These are phyloP conservation scores for Incumbomyces lentus DNA, from an alignment of 2,329 filamentous ascomycete genomes.

Conservation along the genomic window DNA sequence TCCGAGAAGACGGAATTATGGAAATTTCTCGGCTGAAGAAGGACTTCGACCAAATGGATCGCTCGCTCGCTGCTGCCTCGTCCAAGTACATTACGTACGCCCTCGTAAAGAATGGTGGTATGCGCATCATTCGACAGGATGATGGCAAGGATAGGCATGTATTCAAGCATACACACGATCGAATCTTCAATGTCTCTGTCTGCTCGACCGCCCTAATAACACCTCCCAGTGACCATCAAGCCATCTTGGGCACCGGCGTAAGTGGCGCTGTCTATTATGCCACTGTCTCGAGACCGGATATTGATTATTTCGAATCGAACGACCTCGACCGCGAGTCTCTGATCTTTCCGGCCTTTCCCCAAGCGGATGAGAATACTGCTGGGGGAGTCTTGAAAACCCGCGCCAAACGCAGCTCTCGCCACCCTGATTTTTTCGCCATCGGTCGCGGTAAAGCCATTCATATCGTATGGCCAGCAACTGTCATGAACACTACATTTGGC, in stretches of 20 bases:
- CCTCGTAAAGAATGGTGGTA: conserved; percentile 82
- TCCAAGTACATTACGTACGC: conserved; percentile 89
- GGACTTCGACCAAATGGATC: conserved; percentile 93
- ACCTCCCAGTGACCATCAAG: conserved; percentile 55
- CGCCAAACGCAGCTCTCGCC: conserved; percentile 76
- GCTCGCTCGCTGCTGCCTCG: conserved; percentile 81
- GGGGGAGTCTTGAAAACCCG: conserved; percentile 92
- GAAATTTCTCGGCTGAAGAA: conserved; percentile 93
- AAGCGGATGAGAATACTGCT: conserved; percentile 80
- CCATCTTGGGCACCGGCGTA: conserved; percentile 83
- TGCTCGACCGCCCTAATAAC: conserved; percentile 53
- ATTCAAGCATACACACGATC: conserved; percentile 82
- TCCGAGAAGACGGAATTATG: conserved; percentile 73
- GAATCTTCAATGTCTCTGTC: conserved; percentile 86
- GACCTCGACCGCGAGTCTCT: conserved; percentile 78
- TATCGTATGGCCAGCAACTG: conserved; percentile 59
- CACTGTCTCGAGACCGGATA: conserved; percentile 62
- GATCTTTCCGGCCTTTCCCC: conserved; percentile 73
- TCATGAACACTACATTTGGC: conserved; percentile 40
- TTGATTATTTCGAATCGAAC: conserved; percentile 67
- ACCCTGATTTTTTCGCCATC: conserved; percentile 89
- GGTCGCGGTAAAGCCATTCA: conserved; percentile 93
- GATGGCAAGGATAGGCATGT: conserved; percentile 86
- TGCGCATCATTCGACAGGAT: conserved; percentile 88
- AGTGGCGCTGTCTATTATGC: conserved; percentile 97